Conservation (phyloP, 2,329 filamentous ascomycete genomes). For the Trichoderma brevicompactum region DNA sequence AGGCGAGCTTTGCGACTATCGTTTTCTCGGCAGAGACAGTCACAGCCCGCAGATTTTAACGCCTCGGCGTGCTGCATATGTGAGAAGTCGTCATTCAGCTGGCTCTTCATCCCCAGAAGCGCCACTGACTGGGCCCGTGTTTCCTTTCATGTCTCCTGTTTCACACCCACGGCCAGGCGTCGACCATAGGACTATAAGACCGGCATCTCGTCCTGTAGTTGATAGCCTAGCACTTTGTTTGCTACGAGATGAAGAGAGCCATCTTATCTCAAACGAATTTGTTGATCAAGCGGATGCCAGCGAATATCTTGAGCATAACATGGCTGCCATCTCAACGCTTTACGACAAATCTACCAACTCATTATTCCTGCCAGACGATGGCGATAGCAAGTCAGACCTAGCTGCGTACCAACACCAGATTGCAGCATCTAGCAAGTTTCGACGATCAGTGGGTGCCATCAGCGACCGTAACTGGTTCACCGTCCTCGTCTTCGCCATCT, state of each 20-base stretch:
- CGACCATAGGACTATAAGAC: not conserved
- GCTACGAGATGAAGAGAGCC: not conserved
- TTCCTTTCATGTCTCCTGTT: not conserved
- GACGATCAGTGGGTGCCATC: conserved; percentile 8
- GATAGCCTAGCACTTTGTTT: not conserved
- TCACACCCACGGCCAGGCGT: not conserved
- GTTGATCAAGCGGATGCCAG: not conserved
- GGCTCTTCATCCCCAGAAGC: conserved; percentile 2
- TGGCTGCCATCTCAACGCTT: conserved; percentile 9
- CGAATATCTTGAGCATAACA: conserved; percentile 12
- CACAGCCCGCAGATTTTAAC: not conserved
- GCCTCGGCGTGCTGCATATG: conserved; percentile 1
- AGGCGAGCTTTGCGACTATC: conserved; percentile 23
- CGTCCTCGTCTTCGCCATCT: conserved; percentile 22
- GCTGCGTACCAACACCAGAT: conserved; percentile 2
- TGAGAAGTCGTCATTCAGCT: not conserved
- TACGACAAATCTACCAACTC: not conserved
- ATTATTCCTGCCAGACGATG: not conserved
- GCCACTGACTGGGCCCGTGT: conserved; percentile 2
- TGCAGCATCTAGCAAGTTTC: conserved; percentile 10
- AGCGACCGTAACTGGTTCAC: conserved; percentile 22
- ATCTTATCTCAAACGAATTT: not conserved
- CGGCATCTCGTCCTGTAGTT: not conserved
- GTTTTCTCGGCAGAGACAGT: conserved; percentile 4
- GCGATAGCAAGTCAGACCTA: not conserved